Base-by-base conservation (phyloP, 805 yeast species). In the Kuraishia hungarica region DNA sequence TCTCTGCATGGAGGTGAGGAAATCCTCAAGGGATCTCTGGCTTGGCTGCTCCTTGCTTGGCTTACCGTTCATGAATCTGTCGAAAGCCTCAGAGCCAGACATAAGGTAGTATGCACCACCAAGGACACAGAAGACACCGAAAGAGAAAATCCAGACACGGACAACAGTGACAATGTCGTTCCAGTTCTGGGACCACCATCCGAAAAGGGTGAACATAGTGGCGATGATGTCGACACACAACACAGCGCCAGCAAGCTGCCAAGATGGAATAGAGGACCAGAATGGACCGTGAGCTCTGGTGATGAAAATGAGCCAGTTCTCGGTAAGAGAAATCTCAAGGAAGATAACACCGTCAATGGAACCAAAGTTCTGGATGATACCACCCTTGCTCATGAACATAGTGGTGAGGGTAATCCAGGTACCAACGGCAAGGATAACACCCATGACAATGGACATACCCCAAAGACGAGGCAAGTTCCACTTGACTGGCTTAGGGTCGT, bases 141-240 rank as follows among this genome's bases (percentile, higher is more conserved):
- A 87, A 60, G 97, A 90, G 89, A 89, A 90, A 72, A 91, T 77
- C 94, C 94, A 91, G 76, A 87, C 83, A 82, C 97, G 87, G 73
- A 86, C 92, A 72, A 91, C 96, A 56, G 97, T 85, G 65, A 91
- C 97, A 65, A 91, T 86, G 77, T 93, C 96, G 73, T 93, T 91
- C 91, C 94, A 89, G 85, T 91, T 91, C 77, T 89, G 96, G 63
- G 96, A 87, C 93, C 96, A 90, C 97, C 96, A 91, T 67, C 97
- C 97, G 84, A 89, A 91, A 70, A 90, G 75, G 68, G 90, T 78
- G 85, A 90, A 91, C 83, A 88, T 81, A 60, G 97, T 91, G 64
- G 97, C 96, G 67, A 91, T 76, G 80, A 90, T 76, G 76, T 90
- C 97, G 71, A 90, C 97, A 70, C 76, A 76, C 71, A 89, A 80